Evolutionary conservation across 2,329 filamentous ascomycete species (phyloP).

Genomic region (Neospermospora avenae): DNA sequence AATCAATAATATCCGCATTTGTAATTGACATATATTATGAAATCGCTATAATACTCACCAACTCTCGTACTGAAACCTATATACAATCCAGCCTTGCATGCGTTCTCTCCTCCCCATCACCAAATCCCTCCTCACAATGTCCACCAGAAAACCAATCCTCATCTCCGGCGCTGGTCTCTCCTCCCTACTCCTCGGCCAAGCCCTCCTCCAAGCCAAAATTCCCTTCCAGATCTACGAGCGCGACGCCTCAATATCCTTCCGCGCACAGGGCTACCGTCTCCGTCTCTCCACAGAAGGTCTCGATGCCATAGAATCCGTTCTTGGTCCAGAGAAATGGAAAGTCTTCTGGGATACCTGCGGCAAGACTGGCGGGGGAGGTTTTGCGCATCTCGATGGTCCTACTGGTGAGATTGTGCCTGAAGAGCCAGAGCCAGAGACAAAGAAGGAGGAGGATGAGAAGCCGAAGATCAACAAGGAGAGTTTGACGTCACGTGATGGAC

Average conservation of each 20-base stretch:
- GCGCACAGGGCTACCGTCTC: slow-evolving; percentile 60
- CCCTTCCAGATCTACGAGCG: slow-evolving; percentile 42
- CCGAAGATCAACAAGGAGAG: slow-evolving; percentile 22
- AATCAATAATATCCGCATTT: neutral
- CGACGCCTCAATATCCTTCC: slow-evolving; percentile 49
- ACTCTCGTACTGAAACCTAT: neutral
- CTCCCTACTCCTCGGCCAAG: slow-evolving; percentile 39
- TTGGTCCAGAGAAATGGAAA: slow-evolving; percentile 45
- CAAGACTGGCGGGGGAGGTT: slow-evolving; percentile 56
- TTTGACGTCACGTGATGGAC: slow-evolving; percentile 51
- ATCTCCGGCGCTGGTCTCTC: slow-evolving; percentile 41
- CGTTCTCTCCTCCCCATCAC: neutral
- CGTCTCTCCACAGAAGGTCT: slow-evolving; percentile 55
- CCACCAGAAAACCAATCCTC: slow-evolving; percentile 38
- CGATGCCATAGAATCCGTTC: slow-evolving; percentile 57
- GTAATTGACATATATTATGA: neutral
- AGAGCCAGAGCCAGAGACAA: slow-evolving; percentile 17
- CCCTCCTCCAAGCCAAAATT: slow-evolving; percentile 36
- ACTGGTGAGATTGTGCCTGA: slow-evolving; percentile 45
- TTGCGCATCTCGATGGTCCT: slow-evolving; percentile 48
- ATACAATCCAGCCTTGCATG: neutral
- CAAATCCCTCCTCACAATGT: neutral
- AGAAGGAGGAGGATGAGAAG: slow-evolving; percentile 28
- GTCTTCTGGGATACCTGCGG: slow-evolving; percentile 58
- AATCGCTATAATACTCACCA: neutral